A percentile compares a stretch with the other conserved stretches of the same genome.
phyloP scores from a whole-genome alignment of 768 basidiomycete genomes.

The Russula foetens region DNA sequence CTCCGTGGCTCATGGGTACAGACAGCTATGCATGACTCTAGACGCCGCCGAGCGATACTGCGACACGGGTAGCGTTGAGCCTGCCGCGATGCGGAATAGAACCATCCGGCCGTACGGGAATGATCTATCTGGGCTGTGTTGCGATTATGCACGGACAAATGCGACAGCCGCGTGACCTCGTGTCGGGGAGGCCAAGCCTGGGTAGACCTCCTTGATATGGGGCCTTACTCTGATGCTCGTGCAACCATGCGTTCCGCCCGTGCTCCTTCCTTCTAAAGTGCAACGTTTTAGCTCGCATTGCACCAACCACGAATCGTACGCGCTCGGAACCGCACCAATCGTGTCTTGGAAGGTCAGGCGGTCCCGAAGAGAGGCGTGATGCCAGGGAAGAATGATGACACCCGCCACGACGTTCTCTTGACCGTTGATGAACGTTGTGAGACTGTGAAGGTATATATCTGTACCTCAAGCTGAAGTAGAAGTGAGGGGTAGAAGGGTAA shows the following conservation, averaged over 20 bases:
- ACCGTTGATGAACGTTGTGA: conserved; percentile 91
- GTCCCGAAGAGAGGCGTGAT: conserved; percentile 38
- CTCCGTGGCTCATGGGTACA: conserved; percentile 81
- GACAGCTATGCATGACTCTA: conserved; percentile 88
- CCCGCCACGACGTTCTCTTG: conserved; percentile 94
- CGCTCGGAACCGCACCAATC: conserved; percentile 72
- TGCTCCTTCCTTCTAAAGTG: conserved; percentile 82
- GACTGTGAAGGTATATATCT: conserved; percentile 75
- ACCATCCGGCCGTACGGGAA: conserved; percentile 93
- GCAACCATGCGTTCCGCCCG: conserved; percentile 77
- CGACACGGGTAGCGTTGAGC: conserved; percentile 73
- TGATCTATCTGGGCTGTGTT: conserved; percentile 34
- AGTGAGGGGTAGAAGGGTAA: conserved; percentile 90
- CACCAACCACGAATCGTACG: conserved; percentile 86
- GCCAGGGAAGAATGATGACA: conserved; percentile 59
- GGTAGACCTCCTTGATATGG: conserved; percentile 75
- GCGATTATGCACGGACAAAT: conserved; percentile 41
- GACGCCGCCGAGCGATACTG: conserved; percentile 87
- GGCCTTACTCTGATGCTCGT: conserved; percentile 43
- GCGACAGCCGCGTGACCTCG: conserved; percentile 51
- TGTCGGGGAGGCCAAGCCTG: conserved; percentile 65
- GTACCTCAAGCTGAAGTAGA: conserved; percentile 74
- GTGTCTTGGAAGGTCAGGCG: conserved; percentile 86
- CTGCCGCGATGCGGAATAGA: conserved; percentile 56
- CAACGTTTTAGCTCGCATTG: conserved; percentile 91